Evolutionary conservation across 164 flowering plant genomes (phyloP), one percentile per base, ranked within the genome.

Genomic region (Dillenia turbinata): DNA sequence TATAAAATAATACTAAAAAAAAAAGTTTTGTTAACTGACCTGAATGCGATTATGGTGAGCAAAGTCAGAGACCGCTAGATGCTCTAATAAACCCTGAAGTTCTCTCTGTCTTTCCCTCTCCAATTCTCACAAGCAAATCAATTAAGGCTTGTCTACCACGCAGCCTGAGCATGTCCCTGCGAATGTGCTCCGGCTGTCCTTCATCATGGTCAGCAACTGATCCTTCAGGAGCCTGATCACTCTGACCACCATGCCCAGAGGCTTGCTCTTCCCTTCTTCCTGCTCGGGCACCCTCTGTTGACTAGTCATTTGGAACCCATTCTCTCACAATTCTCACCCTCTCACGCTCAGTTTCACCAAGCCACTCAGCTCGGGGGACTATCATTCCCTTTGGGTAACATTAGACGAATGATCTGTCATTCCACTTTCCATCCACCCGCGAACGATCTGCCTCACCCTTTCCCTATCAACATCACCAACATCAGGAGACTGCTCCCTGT

Each of bases 401-500:
- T 71, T 77, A 40, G 88, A 67, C 7, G 88, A 63, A 70, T 56
- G 81, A 47, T 82, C 85, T 65, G 67, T 75, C 52, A 85, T 71
- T 17, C 85, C 88, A 78, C 75, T 87, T 61, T 85, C 94, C 94
- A 83, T 79, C 94, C 88, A 87, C 60, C 90, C 94, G 54, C 89
- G 84, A 59, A 67, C 90, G 67, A 87, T 82, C 56, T 87, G 90
- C 74, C 90, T 79, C 52, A 87, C 94, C 64, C 94, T 79, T 76
- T 87, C 93, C 79, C 90, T 80, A 73, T 95, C 99, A 58, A 80
- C 88, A 9, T 95, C 97, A 14, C 92, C 96, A 47, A 88, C 73
- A 78, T 92, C 97, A 71, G 97, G 97, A 66, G 97, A 88, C 66
- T 85, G 94, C 70, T 95, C 99, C 66, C 96, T 80, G 51, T 92